Conservation (phyloP, 768 basidiomycete species). For the Termitomyces eurrhizus region DNA sequence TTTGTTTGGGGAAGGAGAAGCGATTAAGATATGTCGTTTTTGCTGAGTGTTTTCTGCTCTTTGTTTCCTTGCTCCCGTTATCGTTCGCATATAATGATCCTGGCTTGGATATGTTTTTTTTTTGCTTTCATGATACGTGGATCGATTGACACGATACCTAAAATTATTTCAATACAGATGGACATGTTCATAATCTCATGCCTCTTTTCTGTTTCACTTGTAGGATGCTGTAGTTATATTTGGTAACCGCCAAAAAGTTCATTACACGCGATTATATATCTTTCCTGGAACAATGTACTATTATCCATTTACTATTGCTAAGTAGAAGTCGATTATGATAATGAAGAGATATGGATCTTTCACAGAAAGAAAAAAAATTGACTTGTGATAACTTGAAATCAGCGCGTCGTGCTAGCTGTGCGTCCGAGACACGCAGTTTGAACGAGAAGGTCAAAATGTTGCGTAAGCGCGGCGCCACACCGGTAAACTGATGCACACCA, state of each 20-base stretch:
- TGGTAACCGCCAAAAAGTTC: neutral
- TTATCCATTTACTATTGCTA: neutral
- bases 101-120: neutral
- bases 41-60: neutral
- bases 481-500: too few relatives aligned
- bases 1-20: slow-evolving; percentile 56
- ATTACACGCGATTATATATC: neutral
- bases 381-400: too few relatives aligned
- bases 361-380: too few relatives aligned
- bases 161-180: neutral
- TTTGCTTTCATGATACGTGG: neutral
- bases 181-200: neutral
- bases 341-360: neutral
- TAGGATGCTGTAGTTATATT: neutral
- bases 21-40: slow-evolving; percentile 1
- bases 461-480: too few relatives aligned
- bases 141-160: too few relatives aligned
- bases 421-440: too few relatives aligned
- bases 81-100: neutral
- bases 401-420: too few relatives aligned
- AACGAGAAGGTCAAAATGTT: too few relatives aligned
- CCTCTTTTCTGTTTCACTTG: neutral
- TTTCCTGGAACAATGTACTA: neutral
- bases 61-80: neutral
- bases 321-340: neutral